Evolutionary conservation across 106 monocot genomes (phyloP).

Genomic region (Allium sativum): DNA sequence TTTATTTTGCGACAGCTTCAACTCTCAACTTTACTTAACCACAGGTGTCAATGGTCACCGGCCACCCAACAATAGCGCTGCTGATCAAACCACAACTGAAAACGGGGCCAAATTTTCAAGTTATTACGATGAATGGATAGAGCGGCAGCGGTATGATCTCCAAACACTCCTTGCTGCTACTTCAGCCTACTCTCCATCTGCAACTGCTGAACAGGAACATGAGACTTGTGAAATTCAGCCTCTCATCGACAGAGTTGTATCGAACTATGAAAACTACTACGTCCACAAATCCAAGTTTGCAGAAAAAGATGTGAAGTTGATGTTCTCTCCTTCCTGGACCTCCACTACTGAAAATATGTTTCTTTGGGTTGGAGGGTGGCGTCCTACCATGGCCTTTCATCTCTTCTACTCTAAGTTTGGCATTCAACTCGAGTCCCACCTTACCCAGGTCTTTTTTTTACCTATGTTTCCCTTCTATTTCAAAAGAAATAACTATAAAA

Average conservation of each 20-base stretch:
- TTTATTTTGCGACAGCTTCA: too few species aligned
- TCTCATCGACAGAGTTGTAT: constrained; percentile 29
- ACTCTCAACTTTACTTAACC: too few species aligned
- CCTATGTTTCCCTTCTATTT: too few species aligned
- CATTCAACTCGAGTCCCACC: constrained; percentile 31
- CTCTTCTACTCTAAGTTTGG: constrained; percentile 66
- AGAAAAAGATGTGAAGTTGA: constrained; percentile 24
- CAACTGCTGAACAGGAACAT: not conserved
- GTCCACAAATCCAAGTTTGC: constrained; percentile 23
- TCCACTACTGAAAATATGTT: constrained; percentile 50
- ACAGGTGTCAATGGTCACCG: too few species aligned
- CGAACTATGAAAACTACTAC: constrained; percentile 67
- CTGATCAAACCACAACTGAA: too few species aligned
- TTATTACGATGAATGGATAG: not conserved
- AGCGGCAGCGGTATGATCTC: not conserved
- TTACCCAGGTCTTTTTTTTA: not conserved
- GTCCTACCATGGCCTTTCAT: constrained; percentile 48
- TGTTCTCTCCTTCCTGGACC: constrained; percentile 56
- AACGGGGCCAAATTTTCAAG: not conserved
- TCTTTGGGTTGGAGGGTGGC: constrained; percentile 71
- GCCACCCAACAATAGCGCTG: too few species aligned
- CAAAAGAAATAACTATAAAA: too few species aligned
- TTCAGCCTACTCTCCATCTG: not conserved
- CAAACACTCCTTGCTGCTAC: not conserved
- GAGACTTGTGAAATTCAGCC: not conserved